Percentiles rank a stretch among this genome's conserved stretches.
Conservation (phyloP, 2,329 filamentous ascomycete genomes). For the Epichloe brachyelytri region DNA sequence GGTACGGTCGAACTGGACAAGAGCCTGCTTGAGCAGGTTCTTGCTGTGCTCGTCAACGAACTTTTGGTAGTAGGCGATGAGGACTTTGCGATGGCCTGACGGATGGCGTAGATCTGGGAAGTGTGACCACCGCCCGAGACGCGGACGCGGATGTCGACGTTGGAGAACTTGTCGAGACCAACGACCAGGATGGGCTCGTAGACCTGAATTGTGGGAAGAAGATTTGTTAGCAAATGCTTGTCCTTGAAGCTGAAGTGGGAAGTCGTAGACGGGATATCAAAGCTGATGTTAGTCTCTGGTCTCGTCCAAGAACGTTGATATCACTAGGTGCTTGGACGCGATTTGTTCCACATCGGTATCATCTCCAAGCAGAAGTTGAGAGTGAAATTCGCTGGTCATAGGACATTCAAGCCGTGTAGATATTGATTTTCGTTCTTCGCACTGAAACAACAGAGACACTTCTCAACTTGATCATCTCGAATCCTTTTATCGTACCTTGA, state of each 20-base stretch:
- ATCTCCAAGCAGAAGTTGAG: background rate
- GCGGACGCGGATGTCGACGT: constrained; percentile 94
- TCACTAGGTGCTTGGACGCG: background rate
- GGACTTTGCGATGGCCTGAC: constrained; percentile 92
- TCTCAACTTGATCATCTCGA: background rate
- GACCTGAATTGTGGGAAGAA: constrained; percentile 40
- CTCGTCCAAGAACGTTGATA: background rate
- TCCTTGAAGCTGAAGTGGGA: background rate
- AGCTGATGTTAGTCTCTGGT: background rate
- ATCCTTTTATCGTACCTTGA: constrained; percentile 56
- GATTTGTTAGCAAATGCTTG: background rate
- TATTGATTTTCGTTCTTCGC: background rate
- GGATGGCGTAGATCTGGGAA: constrained; percentile 95
- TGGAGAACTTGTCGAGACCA: constrained; percentile 92
- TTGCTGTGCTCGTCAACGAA: constrained; percentile 99
- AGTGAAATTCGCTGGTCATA: background rate
- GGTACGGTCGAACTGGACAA: constrained; percentile 92
- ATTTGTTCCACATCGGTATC: background rate
- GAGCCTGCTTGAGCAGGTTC: constrained; percentile 96
- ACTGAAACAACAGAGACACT: background rate
- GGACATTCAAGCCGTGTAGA: background rate
- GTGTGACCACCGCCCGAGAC: constrained; percentile 96
- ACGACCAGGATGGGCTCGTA: constrained; percentile 98
- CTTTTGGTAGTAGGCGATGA: constrained; percentile 91
- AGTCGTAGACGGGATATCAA: too few relatives aligned